phyloP scores from a whole-genome alignment of 306 rosid species.

The Castanea mollissima region DNA sequence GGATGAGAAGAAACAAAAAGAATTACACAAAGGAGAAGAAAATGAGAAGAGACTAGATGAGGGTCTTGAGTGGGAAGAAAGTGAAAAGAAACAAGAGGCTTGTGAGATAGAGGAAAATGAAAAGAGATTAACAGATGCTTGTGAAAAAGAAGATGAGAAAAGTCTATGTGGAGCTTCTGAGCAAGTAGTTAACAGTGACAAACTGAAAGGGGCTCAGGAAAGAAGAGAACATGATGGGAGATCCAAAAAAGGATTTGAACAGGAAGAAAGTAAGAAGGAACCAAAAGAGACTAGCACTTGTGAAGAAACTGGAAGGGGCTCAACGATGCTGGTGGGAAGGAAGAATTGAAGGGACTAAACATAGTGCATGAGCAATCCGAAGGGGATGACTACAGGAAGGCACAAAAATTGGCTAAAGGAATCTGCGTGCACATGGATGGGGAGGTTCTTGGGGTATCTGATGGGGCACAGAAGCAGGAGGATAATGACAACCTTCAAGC shows the following conservation, averaged over 20 bases:
- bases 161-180: constrained; percentile 27
- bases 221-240: constrained; percentile 25
- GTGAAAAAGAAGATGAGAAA: constrained; percentile 14
- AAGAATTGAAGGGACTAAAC: constrained; percentile 22
- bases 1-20: constrained; percentile 16
- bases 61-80: constrained; percentile 23
- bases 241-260: constrained; percentile 25
- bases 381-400: constrained; percentile 26
- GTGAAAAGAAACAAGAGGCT: constrained; percentile 2
- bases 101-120: constrained; percentile 26
- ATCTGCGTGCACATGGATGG: constrained; percentile 21
- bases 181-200: constrained; percentile 19
- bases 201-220: constrained; percentile 21
- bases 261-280: constrained; percentile 30
- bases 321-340: constrained; percentile 27
- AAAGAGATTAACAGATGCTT: constrained; percentile 21
- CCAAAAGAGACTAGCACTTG: constrained; percentile 26
- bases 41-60: constrained; percentile 27
- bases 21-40: constrained; percentile 28
- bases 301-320: constrained; percentile 27
- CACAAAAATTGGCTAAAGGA: constrained; percentile 23
- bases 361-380: constrained; percentile 16
- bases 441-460: constrained; percentile 19
- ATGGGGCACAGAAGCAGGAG: constrained; percentile 28
- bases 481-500: constrained; percentile 22